Base-by-base conservation (phyloP, 2,329 filamentous ascomycete species). In the Periconia sp. region DNA sequence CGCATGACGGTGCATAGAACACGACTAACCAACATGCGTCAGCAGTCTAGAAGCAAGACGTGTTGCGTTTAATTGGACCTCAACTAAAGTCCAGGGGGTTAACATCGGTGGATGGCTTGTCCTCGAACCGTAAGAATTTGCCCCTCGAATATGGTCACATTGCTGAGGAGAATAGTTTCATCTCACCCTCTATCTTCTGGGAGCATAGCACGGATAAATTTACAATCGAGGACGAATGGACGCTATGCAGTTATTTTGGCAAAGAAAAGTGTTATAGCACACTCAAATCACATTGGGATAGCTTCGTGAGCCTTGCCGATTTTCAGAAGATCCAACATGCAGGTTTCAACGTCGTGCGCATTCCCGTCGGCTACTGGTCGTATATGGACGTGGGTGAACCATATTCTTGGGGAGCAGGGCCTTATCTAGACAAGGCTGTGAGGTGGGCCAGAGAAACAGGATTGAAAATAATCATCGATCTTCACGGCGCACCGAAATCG, bases 321-420 rank as follows among this genome's bases (percentile, higher is more conserved):
- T 82, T 86, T 61, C 67, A 80, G 63, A 81, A 79, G 61, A 85
- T 85, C 59, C 78, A 77, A 15, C 69, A 76, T 19, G 77, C 81
- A 0, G 83, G 83, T 8, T 81, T 86, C 69, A 85, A 86, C 66
- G 69, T 81, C n/a, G 79, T 86, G 3, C 76, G 83, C 13, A 82
- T 86, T 35, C 82, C 83, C 1, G 74, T 85, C 47, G 82, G 82
- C 10, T 85, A 81, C 65, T 85, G 83, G 83, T 80, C 82, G n/a
- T 83, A 79, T 53, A 71, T 79, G 41, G 61, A 67, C 14, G 50
- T 60, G 2, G 43, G 30, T n/a, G 73, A 75, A 30, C 76, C 81
- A 6, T 85, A 83, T 60, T 75, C 77, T 0, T 70, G 73, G 59
- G 81, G 81, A 6, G 77, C 80, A 3, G 80, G 81, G 5, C 68